phyloP scores from a whole-genome alignment of 768 basidiomycete species.

The Cyclocybe cylindracea region DNA sequence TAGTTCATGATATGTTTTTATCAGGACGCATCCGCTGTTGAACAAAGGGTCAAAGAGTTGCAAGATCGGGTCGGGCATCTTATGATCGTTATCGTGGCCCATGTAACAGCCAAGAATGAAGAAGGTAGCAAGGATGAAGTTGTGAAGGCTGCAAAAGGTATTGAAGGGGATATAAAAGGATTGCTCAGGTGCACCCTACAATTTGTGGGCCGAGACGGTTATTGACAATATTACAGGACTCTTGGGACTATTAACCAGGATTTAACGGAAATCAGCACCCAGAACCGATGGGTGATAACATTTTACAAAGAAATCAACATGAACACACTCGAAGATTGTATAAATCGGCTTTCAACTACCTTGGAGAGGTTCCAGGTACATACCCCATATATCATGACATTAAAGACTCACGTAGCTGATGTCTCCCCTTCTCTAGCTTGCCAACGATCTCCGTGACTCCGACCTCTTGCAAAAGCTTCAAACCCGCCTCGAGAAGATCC shows the following conservation, averaged over 20 bases:
- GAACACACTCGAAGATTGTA: constrained; percentile 12
- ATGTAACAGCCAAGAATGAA: constrained; percentile 4
- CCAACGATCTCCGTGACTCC: not conserved
- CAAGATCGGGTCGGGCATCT: constrained; percentile 6
- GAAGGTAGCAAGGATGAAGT: not conserved
- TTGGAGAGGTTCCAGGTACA: constrained; percentile 10
- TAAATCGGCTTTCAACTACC: constrained; percentile 8
- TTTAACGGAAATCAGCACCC: constrained; percentile 8
- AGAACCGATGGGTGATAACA: constrained; percentile 12
- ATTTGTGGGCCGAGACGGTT: not conserved
- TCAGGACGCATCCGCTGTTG: constrained; percentile 8
- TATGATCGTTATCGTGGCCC: constrained; percentile 1
- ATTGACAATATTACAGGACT: constrained; percentile 7
- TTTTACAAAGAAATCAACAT: constrained; percentile 6
- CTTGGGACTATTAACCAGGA: constrained; percentile 10
- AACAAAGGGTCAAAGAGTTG: constrained; percentile 11
- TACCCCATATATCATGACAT: not conserved
- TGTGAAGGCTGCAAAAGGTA: not conserved
- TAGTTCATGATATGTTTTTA: not conserved
- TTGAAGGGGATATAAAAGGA: constrained; percentile 1
- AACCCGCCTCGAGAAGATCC: not conserved
- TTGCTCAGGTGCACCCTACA: not conserved
- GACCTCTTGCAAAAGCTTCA: constrained; percentile 24
- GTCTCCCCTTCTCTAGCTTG: not conserved
- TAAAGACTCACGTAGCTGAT: too few relatives aligned